These are phyloP conservation scores for Sindora glabra DNA, from an alignment of 306 rosid genomes.

Conservation along the genomic window DNA sequence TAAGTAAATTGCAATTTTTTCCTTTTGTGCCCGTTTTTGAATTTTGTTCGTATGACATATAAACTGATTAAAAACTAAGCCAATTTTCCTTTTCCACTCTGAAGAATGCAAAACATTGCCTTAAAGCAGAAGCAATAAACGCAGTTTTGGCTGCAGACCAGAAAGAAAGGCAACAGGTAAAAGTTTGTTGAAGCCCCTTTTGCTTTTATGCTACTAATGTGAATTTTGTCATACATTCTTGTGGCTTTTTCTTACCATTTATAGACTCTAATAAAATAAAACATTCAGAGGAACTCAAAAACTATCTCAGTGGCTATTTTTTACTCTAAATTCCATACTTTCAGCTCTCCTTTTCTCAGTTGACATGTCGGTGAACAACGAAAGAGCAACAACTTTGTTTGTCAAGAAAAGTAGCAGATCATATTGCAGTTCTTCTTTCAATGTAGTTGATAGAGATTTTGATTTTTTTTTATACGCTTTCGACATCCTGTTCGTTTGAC, in stretches of 20 bases:
- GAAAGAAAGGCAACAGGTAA: conserved; percentile 21
- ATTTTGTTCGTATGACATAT: background rate
- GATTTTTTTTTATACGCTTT: background rate
- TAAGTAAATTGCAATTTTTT: background rate
- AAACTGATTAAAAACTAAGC: background rate
- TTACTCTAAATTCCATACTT: no score
- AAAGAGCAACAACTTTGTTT: no score
- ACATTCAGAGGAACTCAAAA: background rate
- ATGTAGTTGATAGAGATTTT: background rate
- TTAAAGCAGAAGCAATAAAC: conserved; percentile 3
- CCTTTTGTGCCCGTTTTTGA: background rate
- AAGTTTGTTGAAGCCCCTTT: background rate
- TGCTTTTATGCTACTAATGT: background rate
- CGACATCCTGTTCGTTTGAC: background rate
- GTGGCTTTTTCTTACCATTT: background rate
- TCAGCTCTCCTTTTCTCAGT: background rate
- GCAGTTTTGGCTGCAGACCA: conserved; percentile 4
- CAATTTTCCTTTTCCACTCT: conserved; percentile 1
- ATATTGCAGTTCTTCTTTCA: background rate
- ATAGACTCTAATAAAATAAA: background rate
- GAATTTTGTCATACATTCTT: background rate
- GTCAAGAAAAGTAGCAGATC: no score
- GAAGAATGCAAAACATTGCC: conserved; percentile 4
- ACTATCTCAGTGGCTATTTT: background rate
- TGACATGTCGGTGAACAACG: no score